Percentiles rank a stretch among this genome's conserved stretches.
phyloP scores from a whole-genome alignment of 1,284 basidiomycete species.

The Melampsora larici-populina region DNA sequence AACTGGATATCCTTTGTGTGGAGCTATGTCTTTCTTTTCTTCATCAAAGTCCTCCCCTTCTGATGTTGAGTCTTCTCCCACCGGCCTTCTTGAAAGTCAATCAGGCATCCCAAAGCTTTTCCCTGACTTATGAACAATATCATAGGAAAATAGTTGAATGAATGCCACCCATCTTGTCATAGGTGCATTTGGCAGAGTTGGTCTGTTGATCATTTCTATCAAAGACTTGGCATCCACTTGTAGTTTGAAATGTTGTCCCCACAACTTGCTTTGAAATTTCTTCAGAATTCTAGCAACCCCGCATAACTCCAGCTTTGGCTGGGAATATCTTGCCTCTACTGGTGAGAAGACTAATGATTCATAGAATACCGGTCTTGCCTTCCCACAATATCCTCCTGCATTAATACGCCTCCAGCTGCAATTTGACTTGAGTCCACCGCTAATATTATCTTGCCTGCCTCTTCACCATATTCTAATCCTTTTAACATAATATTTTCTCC shows the following conservation, averaged over 20 bases:
- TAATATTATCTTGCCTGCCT: background rate
- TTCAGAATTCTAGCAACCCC: no score
- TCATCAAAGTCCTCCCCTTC: no score
- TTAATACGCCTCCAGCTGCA: background rate
- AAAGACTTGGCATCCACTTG: background rate
- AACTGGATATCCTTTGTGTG: no score
- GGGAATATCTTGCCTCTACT: no score
- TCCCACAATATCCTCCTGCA: background rate
- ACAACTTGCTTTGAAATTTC: no score
- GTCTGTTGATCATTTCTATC: conserved; percentile 1
- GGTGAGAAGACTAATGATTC: background rate
- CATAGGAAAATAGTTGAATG: conserved; percentile 16
- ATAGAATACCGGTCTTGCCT: background rate
- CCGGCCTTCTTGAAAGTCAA: no score
- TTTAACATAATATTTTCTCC: background rate
- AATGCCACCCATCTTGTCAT: conserved; percentile 16
- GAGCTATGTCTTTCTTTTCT: no score
- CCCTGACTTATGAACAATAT: conserved; percentile 11
- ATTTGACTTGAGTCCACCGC: conserved; percentile 13
- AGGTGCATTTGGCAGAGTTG: conserved; percentile 3
- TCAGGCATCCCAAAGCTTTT: no score
- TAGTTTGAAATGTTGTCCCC: conserved; percentile 5
- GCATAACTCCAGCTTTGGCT: no score
- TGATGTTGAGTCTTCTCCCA: no score
- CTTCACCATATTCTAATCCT: background rate